These are phyloP conservation scores for Thermochaetoides thermophila DNA, from an alignment of 495 filamentous ascomycete species.

Conservation along the genomic window DNA sequence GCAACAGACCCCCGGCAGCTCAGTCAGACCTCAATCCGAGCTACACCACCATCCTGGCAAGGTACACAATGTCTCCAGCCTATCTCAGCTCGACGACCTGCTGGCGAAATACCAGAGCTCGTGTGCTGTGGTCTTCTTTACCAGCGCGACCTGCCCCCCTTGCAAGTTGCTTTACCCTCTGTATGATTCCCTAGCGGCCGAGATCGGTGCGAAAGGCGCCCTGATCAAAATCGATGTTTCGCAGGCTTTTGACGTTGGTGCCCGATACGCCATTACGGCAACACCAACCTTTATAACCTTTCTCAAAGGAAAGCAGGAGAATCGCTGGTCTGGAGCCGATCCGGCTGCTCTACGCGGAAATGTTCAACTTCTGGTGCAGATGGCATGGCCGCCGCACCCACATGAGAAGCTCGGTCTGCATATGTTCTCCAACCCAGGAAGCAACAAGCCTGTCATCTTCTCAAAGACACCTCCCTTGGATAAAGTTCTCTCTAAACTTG, in stretches of 20 bases:
- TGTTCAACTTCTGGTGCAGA: slow-evolving; percentile 55
- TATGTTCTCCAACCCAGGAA: slow-evolving; percentile 45
- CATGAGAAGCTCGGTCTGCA: slow-evolving; percentile 58
- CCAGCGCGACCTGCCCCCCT: slow-evolving; percentile 70
- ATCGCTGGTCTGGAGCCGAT: slow-evolving; percentile 70
- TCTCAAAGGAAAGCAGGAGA: slow-evolving; percentile 56
- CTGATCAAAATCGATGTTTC: slow-evolving; percentile 78
- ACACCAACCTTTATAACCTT: slow-evolving; percentile 92
- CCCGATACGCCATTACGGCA: slow-evolving; percentile 51
- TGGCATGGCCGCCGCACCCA: slow-evolving; percentile 64
- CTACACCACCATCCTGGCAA: slow-evolving; percentile 16
- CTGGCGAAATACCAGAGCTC: slow-evolving; percentile 43
- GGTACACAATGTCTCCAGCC: slow-evolving; percentile 23
- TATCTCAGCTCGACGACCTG: slow-evolving; percentile 44
- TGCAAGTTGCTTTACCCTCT: slow-evolving; percentile 74
- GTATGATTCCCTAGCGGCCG: slow-evolving; percentile 66
- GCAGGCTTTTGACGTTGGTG: slow-evolving; percentile 47
- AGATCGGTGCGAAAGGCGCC: slow-evolving; percentile 50
- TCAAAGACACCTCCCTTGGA: slow-evolving; percentile 68
- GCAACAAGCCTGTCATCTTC: slow-evolving; percentile 55
- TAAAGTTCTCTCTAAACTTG: slow-evolving; percentile 70
- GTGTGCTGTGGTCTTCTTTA: slow-evolving; percentile 85
- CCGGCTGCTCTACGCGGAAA: slow-evolving; percentile 52
- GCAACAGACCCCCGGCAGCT: slow-evolving; percentile 16
- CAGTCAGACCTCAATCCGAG: slow-evolving; percentile 20